Conservation (phyloP, 495 filamentous ascomycete genomes). For the Talaromyces liani region DNA sequence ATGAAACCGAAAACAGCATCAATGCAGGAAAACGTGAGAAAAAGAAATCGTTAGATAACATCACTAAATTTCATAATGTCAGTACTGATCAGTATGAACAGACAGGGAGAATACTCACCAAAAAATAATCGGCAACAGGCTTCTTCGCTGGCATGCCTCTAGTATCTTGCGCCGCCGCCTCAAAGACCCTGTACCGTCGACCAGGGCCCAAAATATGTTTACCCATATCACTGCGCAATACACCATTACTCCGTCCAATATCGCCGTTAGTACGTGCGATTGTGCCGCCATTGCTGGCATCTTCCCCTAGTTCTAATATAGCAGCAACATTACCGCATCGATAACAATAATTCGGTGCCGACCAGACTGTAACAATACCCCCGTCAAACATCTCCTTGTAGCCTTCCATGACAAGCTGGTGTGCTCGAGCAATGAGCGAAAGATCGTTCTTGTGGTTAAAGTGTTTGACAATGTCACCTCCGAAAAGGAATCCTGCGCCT, state of each 20-base stretch:
- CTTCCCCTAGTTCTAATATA: constrained; percentile 86
- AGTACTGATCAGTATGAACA: not conserved
- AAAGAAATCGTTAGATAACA: not conserved
- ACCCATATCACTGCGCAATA: constrained; percentile 26
- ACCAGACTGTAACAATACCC: constrained; percentile 95
- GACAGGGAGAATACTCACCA: constrained; percentile 36
- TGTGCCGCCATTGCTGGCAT: constrained; percentile 66
- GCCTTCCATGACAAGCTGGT: constrained; percentile 98
- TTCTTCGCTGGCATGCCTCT: constrained; percentile 99
- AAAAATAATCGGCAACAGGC: constrained; percentile 94
- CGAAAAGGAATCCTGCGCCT: constrained; percentile 93
- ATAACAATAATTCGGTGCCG: constrained; percentile 97
- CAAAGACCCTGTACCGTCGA: constrained; percentile 89
- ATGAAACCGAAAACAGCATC: not conserved
- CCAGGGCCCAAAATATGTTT: constrained; percentile 60
- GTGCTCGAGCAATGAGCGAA: constrained; percentile 83
- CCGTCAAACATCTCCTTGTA: constrained; percentile 99
- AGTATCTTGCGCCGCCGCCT: constrained; percentile 92
- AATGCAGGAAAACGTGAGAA: not conserved
- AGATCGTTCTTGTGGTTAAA: constrained; percentile 95
- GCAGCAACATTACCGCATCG: constrained; percentile 96
- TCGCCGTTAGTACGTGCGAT: constrained; percentile 78
- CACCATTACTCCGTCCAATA: constrained; percentile 49
- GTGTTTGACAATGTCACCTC: constrained; percentile 87
- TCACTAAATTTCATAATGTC: not conserved